These are phyloP conservation scores for Cyclanthera cordifolia DNA, from an alignment of 306 rosid species.

Conservation along the genomic window DNA sequence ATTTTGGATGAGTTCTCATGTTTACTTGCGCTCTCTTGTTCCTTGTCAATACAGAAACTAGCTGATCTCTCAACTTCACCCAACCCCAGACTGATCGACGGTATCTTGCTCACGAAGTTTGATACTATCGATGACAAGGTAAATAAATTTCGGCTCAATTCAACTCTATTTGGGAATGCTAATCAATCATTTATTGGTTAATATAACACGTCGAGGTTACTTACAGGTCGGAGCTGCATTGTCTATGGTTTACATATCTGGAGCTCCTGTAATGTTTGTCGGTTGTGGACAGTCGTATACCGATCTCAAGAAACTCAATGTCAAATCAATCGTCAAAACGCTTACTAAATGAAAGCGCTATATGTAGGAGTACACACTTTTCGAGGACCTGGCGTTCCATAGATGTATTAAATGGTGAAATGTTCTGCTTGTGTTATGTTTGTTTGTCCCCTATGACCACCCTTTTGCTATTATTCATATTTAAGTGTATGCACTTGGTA, in stretches of 20 bases:
- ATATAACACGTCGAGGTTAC: not conserved
- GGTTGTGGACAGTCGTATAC: constrained; percentile 98
- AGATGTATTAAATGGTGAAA: not conserved
- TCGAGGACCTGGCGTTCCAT: not conserved
- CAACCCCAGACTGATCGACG: constrained; percentile 68
- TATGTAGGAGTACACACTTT: not conserved
- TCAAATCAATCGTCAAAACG: constrained; percentile 80
- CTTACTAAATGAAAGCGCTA: constrained; percentile 54
- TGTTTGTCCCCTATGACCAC: not conserved
- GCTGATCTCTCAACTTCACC: constrained; percentile 70
- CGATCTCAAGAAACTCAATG: constrained; percentile 92
- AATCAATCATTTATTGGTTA: not conserved
- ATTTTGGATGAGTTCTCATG: not conserved
- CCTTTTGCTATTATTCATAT: not conserved
- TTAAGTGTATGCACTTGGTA: not conserved
- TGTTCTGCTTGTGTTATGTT: not conserved
- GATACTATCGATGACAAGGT: constrained; percentile 98
- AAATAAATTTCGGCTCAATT: not conserved
- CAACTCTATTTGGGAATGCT: not conserved
- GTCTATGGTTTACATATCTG: constrained; percentile 95
- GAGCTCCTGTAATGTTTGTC: constrained; percentile 96
- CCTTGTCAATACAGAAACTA: constrained; percentile 51
- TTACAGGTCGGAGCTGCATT: constrained; percentile 94
- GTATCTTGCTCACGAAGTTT: constrained; percentile 91
- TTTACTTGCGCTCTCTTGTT: not conserved